Percentiles rank a stretch among this genome's conserved stretches.
Evolutionary conservation across 1,284 basidiomycete species (phyloP).

Genomic region (Malassezia sympodialis): DNA sequence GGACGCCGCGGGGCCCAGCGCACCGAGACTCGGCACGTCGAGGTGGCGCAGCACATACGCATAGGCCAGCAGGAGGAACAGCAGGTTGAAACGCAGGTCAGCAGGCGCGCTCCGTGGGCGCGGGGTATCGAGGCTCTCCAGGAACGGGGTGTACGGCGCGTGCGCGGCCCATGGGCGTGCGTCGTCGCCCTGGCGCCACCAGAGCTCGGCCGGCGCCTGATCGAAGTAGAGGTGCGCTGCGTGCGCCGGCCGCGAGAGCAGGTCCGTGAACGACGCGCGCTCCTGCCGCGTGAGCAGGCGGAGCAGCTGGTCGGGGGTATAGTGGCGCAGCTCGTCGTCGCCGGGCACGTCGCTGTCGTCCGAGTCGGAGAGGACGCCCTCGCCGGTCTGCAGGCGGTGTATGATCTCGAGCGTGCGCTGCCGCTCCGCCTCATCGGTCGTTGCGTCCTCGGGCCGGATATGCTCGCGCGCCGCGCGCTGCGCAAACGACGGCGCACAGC

Average conservation of each 20-base stretch:
- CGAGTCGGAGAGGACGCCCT: not conserved
- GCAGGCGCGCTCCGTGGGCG: not conserved
- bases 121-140: not conserved
- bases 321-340: constrained; percentile 10
- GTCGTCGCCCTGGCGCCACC: constrained; percentile 2
- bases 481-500: constrained; percentile 25
- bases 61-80: constrained; percentile 21
- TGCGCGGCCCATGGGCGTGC: not conserved
- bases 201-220: not conserved
- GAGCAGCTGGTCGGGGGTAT: constrained; percentile 22
- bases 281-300: constrained; percentile 23
- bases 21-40: constrained; percentile 21
- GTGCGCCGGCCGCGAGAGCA: constrained; percentile 14
- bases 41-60: constrained; percentile 25
- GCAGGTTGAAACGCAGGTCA: constrained; percentile 8
- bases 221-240: constrained; percentile 18
- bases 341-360: constrained; percentile 5
- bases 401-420: constrained; percentile 4
- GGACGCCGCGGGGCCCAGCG: not conserved
- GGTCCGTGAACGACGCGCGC: constrained; percentile 19
- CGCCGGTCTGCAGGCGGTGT: constrained; percentile 8
- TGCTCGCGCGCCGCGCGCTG: constrained; percentile 5
- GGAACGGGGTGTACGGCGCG: not conserved
- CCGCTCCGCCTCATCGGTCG: constrained; percentile 12
- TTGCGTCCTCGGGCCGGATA: constrained; percentile 2